Evolutionary conservation across 2,329 filamentous ascomycete species (phyloP).

Genomic region (Botryosphaeria dothidea): DNA sequence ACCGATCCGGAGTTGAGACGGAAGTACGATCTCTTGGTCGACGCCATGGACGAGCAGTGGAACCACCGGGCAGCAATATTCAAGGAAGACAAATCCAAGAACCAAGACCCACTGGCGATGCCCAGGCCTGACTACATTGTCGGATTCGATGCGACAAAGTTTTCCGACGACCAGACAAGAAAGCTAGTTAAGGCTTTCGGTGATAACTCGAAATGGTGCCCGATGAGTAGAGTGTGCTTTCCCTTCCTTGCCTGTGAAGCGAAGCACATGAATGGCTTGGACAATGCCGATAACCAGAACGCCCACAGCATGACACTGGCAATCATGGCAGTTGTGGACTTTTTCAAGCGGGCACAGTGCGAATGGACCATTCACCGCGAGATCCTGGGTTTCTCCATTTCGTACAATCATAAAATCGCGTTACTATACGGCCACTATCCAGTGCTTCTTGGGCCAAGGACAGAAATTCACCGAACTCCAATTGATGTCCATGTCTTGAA

Average conservation of each 20-base stretch:
- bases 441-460: too few relatives aligned
- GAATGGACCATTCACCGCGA: neutral
- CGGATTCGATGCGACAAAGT: neutral
- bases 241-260: slow-evolving; percentile 26
- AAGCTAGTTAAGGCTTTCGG: neutral
- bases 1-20: too few relatives aligned
- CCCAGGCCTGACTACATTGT: neutral
- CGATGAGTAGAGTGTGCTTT: slow-evolving; percentile 25
- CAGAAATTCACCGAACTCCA: too few relatives aligned
- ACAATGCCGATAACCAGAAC: slow-evolving; percentile 26
- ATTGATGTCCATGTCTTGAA: too few relatives aligned
- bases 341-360: neutral
- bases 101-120: too few relatives aligned
- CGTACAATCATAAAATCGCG: neutral
- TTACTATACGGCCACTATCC: slow-evolving; percentile 10
- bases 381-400: slow-evolving; percentile 13
- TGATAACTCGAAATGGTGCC: slow-evolving; percentile 15
- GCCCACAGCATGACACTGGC: slow-evolving; percentile 18
- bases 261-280: slow-evolving; percentile 23
- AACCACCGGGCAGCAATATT: too few relatives aligned
- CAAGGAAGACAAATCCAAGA: too few relatives aligned
- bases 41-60: too few relatives aligned
- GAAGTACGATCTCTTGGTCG: too few relatives aligned
- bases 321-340: neutral
- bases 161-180: neutral